These are phyloP conservation scores for Geotrichum reessii DNA, from an alignment of 1,139 yeast species.

Conservation along the genomic window DNA sequence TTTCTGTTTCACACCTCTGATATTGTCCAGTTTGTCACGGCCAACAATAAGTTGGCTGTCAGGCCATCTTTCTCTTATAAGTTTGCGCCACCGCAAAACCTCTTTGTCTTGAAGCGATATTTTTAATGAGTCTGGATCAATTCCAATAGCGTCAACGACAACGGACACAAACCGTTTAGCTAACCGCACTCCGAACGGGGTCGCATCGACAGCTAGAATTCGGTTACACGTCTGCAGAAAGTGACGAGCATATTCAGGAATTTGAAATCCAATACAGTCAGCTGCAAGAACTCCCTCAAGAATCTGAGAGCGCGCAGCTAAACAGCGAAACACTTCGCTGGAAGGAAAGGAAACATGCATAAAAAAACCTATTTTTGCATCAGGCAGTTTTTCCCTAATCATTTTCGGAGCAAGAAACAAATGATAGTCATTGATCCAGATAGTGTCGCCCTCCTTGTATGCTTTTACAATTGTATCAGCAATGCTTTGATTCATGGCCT, in stretches of 20 bases:
- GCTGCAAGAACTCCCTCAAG: slow-evolving; percentile 86
- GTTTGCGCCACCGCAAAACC: slow-evolving; percentile 62
- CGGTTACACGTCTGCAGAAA: slow-evolving; percentile 87
- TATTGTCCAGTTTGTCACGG: slow-evolving; percentile 80
- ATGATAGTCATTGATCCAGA: slow-evolving; percentile 96
- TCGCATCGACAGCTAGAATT: slow-evolving; percentile 73
- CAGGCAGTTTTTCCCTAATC: slow-evolving; percentile 69
- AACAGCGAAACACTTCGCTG: slow-evolving; percentile 88
- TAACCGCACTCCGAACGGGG: slow-evolving; percentile 52
- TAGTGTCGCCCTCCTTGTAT: slow-evolving; percentile 62
- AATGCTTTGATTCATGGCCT: slow-evolving; percentile 64
- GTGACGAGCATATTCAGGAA: slow-evolving; percentile 88
- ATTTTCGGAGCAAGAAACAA: slow-evolving; percentile 77
- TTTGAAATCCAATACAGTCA: slow-evolving; percentile 81
- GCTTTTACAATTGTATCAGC: slow-evolving; percentile 68
- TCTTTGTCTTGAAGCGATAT: slow-evolving; percentile 44
- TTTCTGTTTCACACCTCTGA: slow-evolving; percentile 86
- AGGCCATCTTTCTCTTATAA: slow-evolving; percentile 76
- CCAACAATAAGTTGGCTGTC: slow-evolving; percentile 61
- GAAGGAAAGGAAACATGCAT: slow-evolving; percentile 94
- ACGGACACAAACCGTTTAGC: slow-evolving; percentile 64
- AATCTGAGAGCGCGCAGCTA: slow-evolving; percentile 76
- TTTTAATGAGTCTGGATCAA: slow-evolving; percentile 62
- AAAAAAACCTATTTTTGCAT: slow-evolving; percentile 86
- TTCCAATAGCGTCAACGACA: slow-evolving; percentile 75